A percentile compares a stretch with the other conserved stretches of the same genome.
phyloP scores from a whole-genome alignment of 139 green algal genomes.

The Closterium sp. region DNA sequence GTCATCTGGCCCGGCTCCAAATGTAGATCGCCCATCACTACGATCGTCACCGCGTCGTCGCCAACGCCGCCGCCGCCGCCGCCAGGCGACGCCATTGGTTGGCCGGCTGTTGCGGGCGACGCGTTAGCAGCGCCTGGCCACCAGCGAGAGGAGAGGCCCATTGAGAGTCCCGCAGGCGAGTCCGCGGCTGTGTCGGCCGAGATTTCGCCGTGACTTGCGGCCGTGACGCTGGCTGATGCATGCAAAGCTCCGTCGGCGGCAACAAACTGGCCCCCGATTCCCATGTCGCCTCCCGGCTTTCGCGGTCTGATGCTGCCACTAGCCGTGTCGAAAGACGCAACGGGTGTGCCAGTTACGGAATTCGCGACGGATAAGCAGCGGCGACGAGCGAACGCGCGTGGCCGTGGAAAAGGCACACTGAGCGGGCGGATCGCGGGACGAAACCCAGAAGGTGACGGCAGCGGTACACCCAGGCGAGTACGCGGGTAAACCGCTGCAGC shows the following conservation, averaged over 20 bases:
- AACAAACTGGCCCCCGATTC: neutral
- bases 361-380: neutral
- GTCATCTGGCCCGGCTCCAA: constrained; percentile 68
- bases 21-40: constrained; percentile 76
- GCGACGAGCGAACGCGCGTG: neutral
- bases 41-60: neutral
- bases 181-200: neutral
- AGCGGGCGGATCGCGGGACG: too few relatives aligned
- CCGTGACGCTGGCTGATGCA: neutral
- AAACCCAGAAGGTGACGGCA: neutral
- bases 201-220: neutral
- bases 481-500: neutral
- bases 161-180: neutral
- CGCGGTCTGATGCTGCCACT: neutral
- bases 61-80: neutral
- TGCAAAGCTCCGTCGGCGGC: neutral
- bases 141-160: neutral
- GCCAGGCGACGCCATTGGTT: neutral
- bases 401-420: neutral
- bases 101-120: neutral
- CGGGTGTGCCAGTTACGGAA: neutral
- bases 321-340: neutral
- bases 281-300: neutral
- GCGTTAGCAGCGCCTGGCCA: neutral
- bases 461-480: neutral